Evolutionary conservation across 169 alveolate genomes (phyloP), one percentile per base, ranked within the genome.

Genomic region (Babesia bigemina): DNA sequence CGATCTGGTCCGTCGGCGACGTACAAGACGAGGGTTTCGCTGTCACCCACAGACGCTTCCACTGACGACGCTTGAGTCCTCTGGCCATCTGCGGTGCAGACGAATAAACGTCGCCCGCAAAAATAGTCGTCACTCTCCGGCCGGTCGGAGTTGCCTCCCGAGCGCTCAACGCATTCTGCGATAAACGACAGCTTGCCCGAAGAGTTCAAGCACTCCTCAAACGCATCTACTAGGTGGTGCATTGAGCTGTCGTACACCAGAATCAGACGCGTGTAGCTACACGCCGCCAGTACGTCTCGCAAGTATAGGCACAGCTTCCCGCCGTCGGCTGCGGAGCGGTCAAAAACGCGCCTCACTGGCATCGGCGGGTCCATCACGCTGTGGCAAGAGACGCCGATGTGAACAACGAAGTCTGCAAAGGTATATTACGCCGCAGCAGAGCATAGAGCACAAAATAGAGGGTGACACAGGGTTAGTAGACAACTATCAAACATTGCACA

Each of bases 371-470:
- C 88, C 59, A 81, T 17, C 14, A 21, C 50, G 49, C 72, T 53
- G 17, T 74, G 74, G 67, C 89, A 83, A 4, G 69, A 29, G 9
- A 26, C 75, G 4, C 90, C 90, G n/a, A 83, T 21, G 65, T 83
- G 79, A n/a, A 83, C 44, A 9, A 83, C 61, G 63, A 29, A 83
- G 26, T 83, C 90, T 75, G 74, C 4, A 29, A 16, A 36, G 39
- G 17, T 0, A 26, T 56, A 14, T 26, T 45, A 9, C 22, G 19
- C 14, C 42, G 9, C 4, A 19, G 6, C 19, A 49, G 56, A 49
- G 22, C 19, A 49, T 49, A 26, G 2, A 33, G n/a, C 24, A 55
- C 24, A 65, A 65, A 36, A 7, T 19, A 22, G 14, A 47, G 4
- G 62, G 19, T 14, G 42, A 10, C 33, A 48, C 4, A 65, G 36